Percentiles rank a stretch among this genome's conserved stretches.
Evolutionary conservation across 1,139 yeast species (phyloP).

Genomic region (Suhomyces anneliseae): DNA sequence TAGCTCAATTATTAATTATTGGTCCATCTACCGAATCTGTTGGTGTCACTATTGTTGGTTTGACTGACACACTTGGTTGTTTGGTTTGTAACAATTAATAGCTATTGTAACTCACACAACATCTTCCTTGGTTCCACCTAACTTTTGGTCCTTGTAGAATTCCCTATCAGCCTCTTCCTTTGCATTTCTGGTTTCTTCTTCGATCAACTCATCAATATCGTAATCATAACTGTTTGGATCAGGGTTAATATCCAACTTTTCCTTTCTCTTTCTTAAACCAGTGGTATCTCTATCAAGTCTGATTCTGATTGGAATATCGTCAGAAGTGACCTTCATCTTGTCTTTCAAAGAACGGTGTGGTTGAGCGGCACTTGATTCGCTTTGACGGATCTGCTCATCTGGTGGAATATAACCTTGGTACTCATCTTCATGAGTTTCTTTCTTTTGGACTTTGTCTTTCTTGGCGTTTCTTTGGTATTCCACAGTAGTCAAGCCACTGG

Average conservation of each 20-base stretch:
- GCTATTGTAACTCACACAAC: conserved; percentile 21
- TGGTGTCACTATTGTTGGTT: too few species aligned
- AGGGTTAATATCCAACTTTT: conserved; percentile 18
- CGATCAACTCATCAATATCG: conserved; percentile 52
- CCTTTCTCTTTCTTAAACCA: conserved; percentile 15
- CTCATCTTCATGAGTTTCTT: conserved; percentile 6
- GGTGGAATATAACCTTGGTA: conserved; percentile 42
- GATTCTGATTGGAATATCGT: conserved; percentile 40
- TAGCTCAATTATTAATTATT: too few species aligned
- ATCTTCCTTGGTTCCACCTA: conserved; percentile 34
- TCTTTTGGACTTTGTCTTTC: conserved; percentile 8
- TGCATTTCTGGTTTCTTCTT: conserved; percentile 21
- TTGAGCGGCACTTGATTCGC: background rate
- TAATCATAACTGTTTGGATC: conserved; percentile 45
- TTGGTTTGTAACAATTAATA: background rate
- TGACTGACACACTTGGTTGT: too few species aligned
- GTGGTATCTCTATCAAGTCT: conserved; percentile 18
- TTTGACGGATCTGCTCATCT: conserved; percentile 31
- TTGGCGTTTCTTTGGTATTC: conserved; percentile 21
- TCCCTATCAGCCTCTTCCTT: conserved; percentile 22
- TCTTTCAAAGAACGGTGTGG: conserved; percentile 25
- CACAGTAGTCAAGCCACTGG: conserved; percentile 39
- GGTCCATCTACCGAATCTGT: too few species aligned
- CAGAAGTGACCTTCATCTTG: conserved; percentile 34
- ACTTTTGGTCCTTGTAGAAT: conserved; percentile 25